Percentiles rank a stretch among this genome's conserved stretches.
Evolutionary conservation across 768 basidiomycete species (phyloP).

Genomic region (Lactifluus volemus): DNA sequence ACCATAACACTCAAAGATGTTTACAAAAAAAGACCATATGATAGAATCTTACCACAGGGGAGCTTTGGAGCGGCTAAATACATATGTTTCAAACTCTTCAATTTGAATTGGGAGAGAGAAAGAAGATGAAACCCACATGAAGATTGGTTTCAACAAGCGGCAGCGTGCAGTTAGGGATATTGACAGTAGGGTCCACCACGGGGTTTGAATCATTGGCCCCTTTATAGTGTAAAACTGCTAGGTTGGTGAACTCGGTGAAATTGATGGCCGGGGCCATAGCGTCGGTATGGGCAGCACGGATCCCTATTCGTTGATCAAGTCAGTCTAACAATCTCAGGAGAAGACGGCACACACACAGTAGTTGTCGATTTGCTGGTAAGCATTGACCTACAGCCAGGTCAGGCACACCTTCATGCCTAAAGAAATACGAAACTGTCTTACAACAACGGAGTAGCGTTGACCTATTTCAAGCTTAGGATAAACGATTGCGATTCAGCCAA

Average conservation of each 20-base stretch:
- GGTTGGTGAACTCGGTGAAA: conserved; percentile 27
- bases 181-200: conserved; percentile 18
- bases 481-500: background rate
- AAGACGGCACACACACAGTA: conserved; percentile 31
- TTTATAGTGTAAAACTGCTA: conserved; percentile 34
- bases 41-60: conserved; percentile 12
- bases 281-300: conserved; percentile 22
- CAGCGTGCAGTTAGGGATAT: background rate
- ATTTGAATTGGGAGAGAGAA: background rate
- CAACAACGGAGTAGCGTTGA: conserved; percentile 25
- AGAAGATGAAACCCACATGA: conserved; percentile 10
- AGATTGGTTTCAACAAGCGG: conserved; percentile 20
- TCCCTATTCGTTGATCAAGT: conserved; percentile 8
- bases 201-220: conserved; percentile 29
- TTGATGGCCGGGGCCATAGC: background rate
- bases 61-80: conserved; percentile 12
- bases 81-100: too few relatives aligned
- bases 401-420: background rate
- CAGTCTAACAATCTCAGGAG: background rate
- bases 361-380: conserved; percentile 35
- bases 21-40: background rate
- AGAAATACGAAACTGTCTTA: conserved; percentile 2
- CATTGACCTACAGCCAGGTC: conserved; percentile 25
- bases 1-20: background rate
- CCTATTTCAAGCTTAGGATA: background rate